A percentile compares a stretch with the other conserved stretches of the same genome.
These are phyloP conservation scores for Penicillium ucsense DNA, from an alignment of 495 filamentous ascomycete genomes.

Conservation along the genomic window DNA sequence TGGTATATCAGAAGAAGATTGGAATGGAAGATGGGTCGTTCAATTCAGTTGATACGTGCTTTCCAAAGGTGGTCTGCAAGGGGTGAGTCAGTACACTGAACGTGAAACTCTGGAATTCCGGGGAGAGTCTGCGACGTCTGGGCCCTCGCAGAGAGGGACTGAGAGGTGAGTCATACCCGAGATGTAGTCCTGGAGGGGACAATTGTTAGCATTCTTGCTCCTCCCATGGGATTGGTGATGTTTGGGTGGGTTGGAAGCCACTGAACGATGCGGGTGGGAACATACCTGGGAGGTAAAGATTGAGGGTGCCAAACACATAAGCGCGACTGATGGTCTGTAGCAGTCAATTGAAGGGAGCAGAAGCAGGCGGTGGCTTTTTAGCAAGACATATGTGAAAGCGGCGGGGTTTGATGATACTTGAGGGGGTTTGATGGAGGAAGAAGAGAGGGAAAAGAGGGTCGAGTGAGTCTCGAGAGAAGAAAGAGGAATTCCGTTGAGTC, in stretches of 20 bases:
- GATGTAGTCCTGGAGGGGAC: constrained; percentile 70
- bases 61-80: constrained; percentile 93
- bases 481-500: constrained; percentile 23
- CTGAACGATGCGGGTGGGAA: neutral
- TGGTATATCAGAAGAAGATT: constrained; percentile 10
- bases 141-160: too few relatives aligned
- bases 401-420: constrained; percentile 2
- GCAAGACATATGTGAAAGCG: constrained; percentile 17
- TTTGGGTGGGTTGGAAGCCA: neutral
- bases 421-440: constrained; percentile 7
- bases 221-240: constrained; percentile 1
- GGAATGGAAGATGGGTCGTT: constrained; percentile 7
- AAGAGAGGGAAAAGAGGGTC: constrained; percentile 13
- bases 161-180: constrained; percentile 51
- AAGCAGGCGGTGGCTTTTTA: constrained; percentile 12
- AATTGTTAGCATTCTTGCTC: constrained; percentile 9
- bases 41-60: constrained; percentile 66
- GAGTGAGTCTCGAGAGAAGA: neutral
- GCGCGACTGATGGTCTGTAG: constrained; percentile 44
- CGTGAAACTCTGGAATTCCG: too few relatives aligned
- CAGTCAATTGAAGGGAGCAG: constrained; percentile 25
- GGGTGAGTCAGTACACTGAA: constrained; percentile 21
- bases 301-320: constrained; percentile 91
- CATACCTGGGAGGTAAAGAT: constrained; percentile 95
- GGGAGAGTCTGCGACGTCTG: too few relatives aligned